Evolutionary conservation across 306 rosid genomes (phyloP).

Genomic region (Vigna hirtella): DNA sequence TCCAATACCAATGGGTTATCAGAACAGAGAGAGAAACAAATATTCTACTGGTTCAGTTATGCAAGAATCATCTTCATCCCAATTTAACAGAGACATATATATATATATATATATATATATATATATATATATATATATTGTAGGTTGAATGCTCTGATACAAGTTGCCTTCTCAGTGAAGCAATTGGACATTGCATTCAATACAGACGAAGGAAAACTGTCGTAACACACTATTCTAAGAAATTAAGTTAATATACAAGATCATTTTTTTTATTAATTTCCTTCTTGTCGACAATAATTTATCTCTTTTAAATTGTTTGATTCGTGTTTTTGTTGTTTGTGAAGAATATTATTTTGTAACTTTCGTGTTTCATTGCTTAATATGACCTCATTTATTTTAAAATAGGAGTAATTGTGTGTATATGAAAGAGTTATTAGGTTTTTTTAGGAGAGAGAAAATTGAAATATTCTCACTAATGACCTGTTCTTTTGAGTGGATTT

Average conservation of each 20-base stretch:
- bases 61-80: no score
- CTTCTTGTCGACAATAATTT: background rate
- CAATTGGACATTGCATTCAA: slow-evolving; percentile 17
- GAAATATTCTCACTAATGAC: no score
- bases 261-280: background rate
- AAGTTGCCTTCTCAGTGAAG: slow-evolving; percentile 34
- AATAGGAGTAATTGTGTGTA: background rate
- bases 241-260: background rate
- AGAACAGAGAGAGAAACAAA: no score
- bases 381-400: background rate
- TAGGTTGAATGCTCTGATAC: background rate
- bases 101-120: no score
- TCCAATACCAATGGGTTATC: no score
- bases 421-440: background rate
- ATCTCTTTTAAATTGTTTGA: background rate
- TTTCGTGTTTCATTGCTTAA: background rate
- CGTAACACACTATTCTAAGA: background rate
- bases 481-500: no score
- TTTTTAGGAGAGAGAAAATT: no score
- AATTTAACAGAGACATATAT: no score
- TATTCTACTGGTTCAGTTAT: no score
- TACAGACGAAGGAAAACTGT: slow-evolving; percentile 3
- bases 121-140: background rate
- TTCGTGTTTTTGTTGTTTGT: background rate
- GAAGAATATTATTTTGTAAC: background rate